Evolutionary conservation across 2,329 filamentous ascomycete genomes (phyloP).

Genomic region (Fusarium papillatum): DNA sequence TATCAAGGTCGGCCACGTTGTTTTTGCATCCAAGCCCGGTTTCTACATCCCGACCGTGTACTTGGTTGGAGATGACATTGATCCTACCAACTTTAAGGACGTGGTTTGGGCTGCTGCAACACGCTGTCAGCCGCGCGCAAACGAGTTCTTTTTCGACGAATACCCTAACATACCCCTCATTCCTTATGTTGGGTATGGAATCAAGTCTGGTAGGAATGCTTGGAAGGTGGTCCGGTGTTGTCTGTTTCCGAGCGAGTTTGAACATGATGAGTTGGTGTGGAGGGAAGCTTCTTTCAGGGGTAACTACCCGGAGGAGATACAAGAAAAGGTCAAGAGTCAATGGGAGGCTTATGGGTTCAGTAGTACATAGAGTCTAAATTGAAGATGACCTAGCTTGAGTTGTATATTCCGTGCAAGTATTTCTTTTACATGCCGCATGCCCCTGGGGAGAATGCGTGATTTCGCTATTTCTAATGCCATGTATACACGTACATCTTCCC

Average conservation of each 20-base stretch:
- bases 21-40: not conserved
- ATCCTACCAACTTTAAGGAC: not conserved
- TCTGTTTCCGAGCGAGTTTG: not conserved
- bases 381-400: fast-evolving
- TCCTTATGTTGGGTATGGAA: not conserved
- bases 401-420: not conserved
- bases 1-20: not conserved
- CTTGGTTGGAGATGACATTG: not conserved
- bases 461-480: not conserved
- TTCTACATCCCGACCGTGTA: not conserved
- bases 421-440: no score
- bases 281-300: not conserved
- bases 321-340: not conserved
- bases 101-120: not conserved
- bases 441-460: not conserved
- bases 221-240: not conserved
- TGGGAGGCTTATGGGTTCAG: not conserved
- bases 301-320: not conserved
- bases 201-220: not conserved
- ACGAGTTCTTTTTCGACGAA: not conserved
- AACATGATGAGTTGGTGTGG: not conserved
- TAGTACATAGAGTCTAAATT: not conserved
- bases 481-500: not conserved
- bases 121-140: not conserved
- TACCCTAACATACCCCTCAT: not conserved